These are phyloP conservation scores for Colletotrichum somersetense DNA, from an alignment of 2,329 filamentous ascomycete genomes.

Conservation along the genomic window DNA sequence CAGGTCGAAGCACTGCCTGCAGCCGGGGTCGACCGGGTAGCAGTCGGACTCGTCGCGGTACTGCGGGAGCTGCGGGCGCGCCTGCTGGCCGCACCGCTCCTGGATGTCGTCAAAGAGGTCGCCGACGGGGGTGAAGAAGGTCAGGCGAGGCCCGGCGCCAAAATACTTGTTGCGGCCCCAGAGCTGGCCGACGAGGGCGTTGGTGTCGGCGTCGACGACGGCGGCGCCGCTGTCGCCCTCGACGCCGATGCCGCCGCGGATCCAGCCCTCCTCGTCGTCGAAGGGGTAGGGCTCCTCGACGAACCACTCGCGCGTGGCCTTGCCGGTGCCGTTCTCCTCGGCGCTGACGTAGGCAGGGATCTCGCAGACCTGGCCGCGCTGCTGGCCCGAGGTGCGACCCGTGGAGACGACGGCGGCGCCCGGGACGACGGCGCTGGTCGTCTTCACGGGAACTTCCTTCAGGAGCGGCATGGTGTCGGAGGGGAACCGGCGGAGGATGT, in stretches of 20 bases:
- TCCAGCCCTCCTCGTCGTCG: slow-evolving; percentile 58
- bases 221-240: slow-evolving; percentile 60
- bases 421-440: slow-evolving; percentile 50
- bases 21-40: slow-evolving; percentile 56
- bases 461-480: slow-evolving; percentile 49
- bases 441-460: slow-evolving; percentile 50
- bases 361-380: slow-evolving; percentile 58
- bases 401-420: slow-evolving; percentile 55
- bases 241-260: slow-evolving; percentile 60
- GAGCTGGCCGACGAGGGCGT: slow-evolving; percentile 57
- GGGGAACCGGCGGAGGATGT: slow-evolving; percentile 58
- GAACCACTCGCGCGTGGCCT: slow-evolving; percentile 60
- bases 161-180: slow-evolving; percentile 60
- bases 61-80: slow-evolving; percentile 56
- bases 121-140: slow-evolving; percentile 59
- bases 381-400: slow-evolving; percentile 58
- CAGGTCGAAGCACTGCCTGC: slow-evolving; percentile 57
- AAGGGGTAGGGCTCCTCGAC: slow-evolving; percentile 55
- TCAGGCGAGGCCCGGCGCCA: slow-evolving; percentile 55
- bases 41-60: slow-evolving; percentile 56
- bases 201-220: slow-evolving; percentile 56
- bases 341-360: slow-evolving; percentile 58
- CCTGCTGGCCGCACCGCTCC: slow-evolving; percentile 56
- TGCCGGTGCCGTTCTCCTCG: slow-evolving; percentile 55
- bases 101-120: slow-evolving; percentile 62